Percentiles rank a stretch among this genome's conserved stretches.
Conservation (phyloP, 495 filamentous ascomycete species). For the Penicillium antarcticum region DNA sequence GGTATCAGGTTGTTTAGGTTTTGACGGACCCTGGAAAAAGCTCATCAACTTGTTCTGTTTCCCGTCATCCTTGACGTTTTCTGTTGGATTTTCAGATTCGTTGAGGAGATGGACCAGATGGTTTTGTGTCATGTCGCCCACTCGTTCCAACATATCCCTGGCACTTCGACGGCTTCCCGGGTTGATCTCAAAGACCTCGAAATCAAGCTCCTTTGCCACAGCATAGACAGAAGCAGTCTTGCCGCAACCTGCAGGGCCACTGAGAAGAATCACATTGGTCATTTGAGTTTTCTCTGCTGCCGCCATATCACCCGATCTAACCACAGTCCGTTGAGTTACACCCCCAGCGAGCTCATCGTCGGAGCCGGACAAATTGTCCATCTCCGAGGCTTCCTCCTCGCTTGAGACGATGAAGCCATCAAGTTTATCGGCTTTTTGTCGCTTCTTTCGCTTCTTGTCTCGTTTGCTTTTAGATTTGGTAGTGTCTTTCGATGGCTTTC, state of each 20-base stretch:
- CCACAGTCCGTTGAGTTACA: conserved; percentile 57
- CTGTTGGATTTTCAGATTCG: conserved; percentile 20
- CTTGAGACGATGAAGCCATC: conserved; percentile 85
- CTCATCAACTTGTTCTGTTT: conserved; percentile 75
- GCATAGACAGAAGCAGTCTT: conserved; percentile 94
- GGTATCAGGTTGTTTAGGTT: conserved; percentile 17
- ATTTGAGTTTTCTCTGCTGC: conserved; percentile 41
- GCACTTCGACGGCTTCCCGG: conserved; percentile 77
- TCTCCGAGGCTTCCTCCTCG: conserved; percentile 73
- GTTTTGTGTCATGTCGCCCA: conserved; percentile 95
- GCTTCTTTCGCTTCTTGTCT: conserved; percentile 58
- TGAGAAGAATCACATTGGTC: conserved; percentile 71
- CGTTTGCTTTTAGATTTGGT: conserved; percentile 41
- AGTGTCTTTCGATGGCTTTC: conserved; percentile 41
- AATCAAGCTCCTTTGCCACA: conserved; percentile 91
- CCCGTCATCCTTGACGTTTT: conserved; percentile 45
- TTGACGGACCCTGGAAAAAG: conserved; percentile 64
- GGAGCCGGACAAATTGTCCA: conserved; percentile 67
- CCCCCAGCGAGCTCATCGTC: conserved; percentile 52
- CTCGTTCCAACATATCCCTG: conserved; percentile 84
- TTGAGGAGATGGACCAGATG: conserved; percentile 71
- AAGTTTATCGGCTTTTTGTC: conserved; percentile 63
- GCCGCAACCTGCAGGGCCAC: conserved; percentile 85
- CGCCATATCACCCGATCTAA: conserved; percentile 53
- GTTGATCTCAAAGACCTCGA: conserved; percentile 95